Base-by-base conservation (phyloP, 306 rosid species). In the Ammopiptanthus mongolicus region DNA sequence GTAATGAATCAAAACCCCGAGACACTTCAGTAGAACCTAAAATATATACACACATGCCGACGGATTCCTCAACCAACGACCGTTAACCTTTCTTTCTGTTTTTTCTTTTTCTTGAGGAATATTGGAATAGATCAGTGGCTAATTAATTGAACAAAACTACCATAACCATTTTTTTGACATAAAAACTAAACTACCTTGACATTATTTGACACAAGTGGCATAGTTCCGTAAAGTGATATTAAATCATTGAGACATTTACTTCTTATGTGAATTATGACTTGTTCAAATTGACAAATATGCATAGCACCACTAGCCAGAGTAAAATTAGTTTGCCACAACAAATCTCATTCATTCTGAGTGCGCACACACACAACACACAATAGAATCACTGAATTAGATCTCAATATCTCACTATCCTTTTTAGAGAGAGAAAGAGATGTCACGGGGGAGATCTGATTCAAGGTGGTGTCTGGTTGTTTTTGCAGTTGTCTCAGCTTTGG, bases 391-490 rank as follows among this genome's bases (percentile, higher is more conserved):
- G 56, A 36, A 58, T 77, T 52, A 48, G 97, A 87, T 91, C 90
- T 78, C 87, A 74, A 61, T 79, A 44, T 44, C 52, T 77, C 85
- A 70, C 53, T 48, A 48, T 48, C 53, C 21, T 0, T n/a, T 22
- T 0, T 7, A 42, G 59, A 52, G 22, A 29, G 59, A 51, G 8
- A 44, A 60, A 70, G 83, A 69, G 28, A 95, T 95, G 99, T 82
- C 99, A 46, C 78, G 98, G 82, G 91, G 73, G 5, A 34, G 97
- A 92, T 95, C 92, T 77, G 96, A 91, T 74, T 63, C 83, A 74
- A 39, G 98, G 28, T 89, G 91, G 71, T 94, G 97, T 84, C 52
- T 95, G 82, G 99, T 90, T 53, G 75, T 95, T 42, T 92, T 95
- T 42, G 97, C 99, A 2, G 88, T 92, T 0, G 83, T 87, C 0